Base-by-base conservation (phyloP, 108 stramenopile genomes). In the Fragilariopsis cylindrus region DNA sequence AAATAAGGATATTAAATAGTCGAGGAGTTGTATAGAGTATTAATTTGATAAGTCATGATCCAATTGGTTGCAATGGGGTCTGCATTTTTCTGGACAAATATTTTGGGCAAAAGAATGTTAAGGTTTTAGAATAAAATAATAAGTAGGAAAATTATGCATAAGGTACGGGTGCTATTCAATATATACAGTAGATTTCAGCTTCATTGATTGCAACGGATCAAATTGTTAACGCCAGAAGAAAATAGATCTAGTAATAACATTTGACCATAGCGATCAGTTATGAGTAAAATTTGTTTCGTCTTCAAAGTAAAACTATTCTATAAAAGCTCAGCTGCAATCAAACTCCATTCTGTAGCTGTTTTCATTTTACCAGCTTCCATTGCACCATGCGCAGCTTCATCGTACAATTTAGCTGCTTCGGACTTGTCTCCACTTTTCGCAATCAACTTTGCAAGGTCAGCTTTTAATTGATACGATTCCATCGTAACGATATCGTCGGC, bases 301-400 rank as follows among this genome's bases (percentile, higher is more conserved):
- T 30, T 30, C 30, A 30, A 30, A 30, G 30, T 30, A 30, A 30
- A 30, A 30, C 30, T 30, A 30, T 30, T 30, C 44, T 60, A 58
- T 13, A 76, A 19, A 11, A 76, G 41, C 53, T 88, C 88, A 9
- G 81, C 79, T n/a, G 91, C 91, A 48, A 76, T 82, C 65, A 82
- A 64, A 76, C 91, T 92, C 84, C 81, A 92, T 67, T 87, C 78
- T 16, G 84, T 84, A 16, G 91, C 91, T 65, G 75, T 85, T 65
- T 92, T 73, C 88, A 89, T 89, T 65, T 89, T 92, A 18, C 85
- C 85, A 18, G 69, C 79, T 16, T 65, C 72, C 75, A 92, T 79
- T 12, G 91, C 91, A 21, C 77, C 72, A 44, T 79, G 83, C 5
- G 91, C 83, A 65, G 88, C 91, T 53, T 85, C 77, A 43, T 86